These are phyloP conservation scores for Capsicum baccatum DNA, from an alignment of 257 asterid genomes.

Conservation along the genomic window DNA sequence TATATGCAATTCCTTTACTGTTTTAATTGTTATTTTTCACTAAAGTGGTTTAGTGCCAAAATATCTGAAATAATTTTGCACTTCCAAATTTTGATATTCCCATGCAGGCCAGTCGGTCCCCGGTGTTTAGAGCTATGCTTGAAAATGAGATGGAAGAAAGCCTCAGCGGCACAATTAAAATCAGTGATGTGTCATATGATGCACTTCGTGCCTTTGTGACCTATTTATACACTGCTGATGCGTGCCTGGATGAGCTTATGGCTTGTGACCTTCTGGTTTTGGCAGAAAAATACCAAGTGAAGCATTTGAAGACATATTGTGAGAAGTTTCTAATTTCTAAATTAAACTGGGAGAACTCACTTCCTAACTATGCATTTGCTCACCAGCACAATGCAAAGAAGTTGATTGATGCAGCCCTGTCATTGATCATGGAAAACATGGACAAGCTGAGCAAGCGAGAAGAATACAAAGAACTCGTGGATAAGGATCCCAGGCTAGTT, in stretches of 20 bases:
- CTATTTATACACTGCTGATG: constrained; percentile 83
- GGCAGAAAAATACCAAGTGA: constrained; percentile 87
- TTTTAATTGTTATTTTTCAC: background rate
- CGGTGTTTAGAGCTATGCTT: constrained; percentile 88
- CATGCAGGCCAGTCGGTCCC: constrained; percentile 77
- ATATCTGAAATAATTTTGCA: background rate
- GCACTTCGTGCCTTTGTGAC: constrained; percentile 71
- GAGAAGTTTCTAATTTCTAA: constrained; percentile 74
- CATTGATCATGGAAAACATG: constrained; percentile 75
- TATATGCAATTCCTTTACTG: background rate
- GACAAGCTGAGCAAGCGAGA: constrained; percentile 68
- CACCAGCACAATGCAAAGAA: constrained; percentile 75
- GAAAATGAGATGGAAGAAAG: constrained; percentile 88
- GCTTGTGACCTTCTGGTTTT: constrained; percentile 79
- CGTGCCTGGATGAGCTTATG: constrained; percentile 73
- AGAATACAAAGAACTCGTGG: constrained; percentile 77
- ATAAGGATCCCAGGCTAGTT: constrained; percentile 81
- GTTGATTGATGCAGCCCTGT: constrained; percentile 69
- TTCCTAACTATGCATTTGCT: constrained; percentile 73
- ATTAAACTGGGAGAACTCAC: constrained; percentile 77
- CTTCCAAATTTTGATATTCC: constrained; percentile 26
- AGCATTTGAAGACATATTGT: constrained; percentile 76
- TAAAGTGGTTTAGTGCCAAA: background rate
- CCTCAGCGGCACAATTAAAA: constrained; percentile 80
- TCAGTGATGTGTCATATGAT: constrained; percentile 74